phyloP scores from a whole-genome alignment of 768 basidiomycete genomes.

The Epithele typhae region DNA sequence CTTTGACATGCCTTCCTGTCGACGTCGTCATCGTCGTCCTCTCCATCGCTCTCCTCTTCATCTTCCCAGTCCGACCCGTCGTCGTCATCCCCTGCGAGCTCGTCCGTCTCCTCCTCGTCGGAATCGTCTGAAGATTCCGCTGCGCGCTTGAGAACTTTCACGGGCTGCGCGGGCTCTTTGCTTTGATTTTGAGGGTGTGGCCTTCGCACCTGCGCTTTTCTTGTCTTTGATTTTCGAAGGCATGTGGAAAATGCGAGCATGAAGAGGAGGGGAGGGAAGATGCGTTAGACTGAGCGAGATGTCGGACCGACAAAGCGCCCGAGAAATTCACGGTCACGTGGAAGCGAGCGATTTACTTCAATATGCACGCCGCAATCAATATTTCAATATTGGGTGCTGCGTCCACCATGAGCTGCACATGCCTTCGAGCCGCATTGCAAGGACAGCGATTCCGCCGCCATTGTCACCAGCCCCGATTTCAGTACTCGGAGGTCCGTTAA shows the following conservation, averaged over 20 bases:
- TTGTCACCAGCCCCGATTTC: too few relatives aligned
- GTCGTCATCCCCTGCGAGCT: neutral
- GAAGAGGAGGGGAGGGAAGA: neutral
- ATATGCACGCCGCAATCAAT: too few relatives aligned
- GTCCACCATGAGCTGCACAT: too few relatives aligned
- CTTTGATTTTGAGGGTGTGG: neutral
- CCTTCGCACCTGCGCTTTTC: neutral
- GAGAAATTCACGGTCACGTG: conserved; percentile 11
- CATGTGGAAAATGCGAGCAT: neutral
- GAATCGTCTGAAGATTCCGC: conserved; percentile 7
- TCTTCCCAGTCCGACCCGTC: neutral
- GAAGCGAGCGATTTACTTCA: too few relatives aligned
- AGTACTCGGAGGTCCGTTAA: too few relatives aligned
- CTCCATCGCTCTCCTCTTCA: conserved; percentile 4
- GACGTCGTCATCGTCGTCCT: conserved; percentile 37
- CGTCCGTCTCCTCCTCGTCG: conserved; percentile 5
- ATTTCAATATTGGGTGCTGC: too few relatives aligned
- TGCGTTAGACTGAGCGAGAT: neutral
- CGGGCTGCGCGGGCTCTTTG: neutral
- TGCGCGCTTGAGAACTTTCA: conserved; percentile 6
- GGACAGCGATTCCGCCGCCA: too few relatives aligned
- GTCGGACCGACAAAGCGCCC: conserved; percentile 2
- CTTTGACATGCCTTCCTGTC: conserved; percentile 54
- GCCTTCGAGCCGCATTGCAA: too few relatives aligned
- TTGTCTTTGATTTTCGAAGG: conserved; percentile 1